Evolutionary conservation across 1,284 basidiomycete species (phyloP), one percentile per base, ranked within the genome.

Genomic region (Trichosporon asahii): DNA sequence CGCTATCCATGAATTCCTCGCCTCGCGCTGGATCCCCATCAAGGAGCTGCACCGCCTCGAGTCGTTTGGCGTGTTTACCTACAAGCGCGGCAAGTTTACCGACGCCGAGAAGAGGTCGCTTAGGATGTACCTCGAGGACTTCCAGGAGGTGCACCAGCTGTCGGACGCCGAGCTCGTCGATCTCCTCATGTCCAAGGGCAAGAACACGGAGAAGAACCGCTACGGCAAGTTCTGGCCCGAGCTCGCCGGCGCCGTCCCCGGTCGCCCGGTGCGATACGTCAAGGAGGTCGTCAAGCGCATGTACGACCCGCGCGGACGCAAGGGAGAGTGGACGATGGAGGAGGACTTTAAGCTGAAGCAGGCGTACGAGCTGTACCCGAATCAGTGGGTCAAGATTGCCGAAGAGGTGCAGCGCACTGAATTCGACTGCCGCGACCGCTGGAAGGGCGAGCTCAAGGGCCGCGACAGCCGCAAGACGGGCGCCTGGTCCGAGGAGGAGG

Each of bases 251-350:
- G 55, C 65, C 12, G 71, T 76, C 1, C 79, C 80, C 6, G 81
- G 81, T n/a, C 72, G 81, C 57, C 81, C 81, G 0, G 76, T 80
- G 25, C 73, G 74, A 29, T 78, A 78, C 61, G 77, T 81, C 44
- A 77, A 78, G 70, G 75, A 77, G 64, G 73, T 73, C 25, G 75
- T 80, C 15, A 74, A 77, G 70, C 67, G 80, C 44, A 75, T 76
- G 68, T 79, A 78, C 68, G 75, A 82, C 72, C 78, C 80, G 25
- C 70, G 74, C 23, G 78, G 74, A 3, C 73, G 75, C 25, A 79
- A 82, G 73, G 81, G 81, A 4, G 49, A 67, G 27, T 82, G 80
- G 80, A 77, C 76, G 0, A 66, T 71, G 14, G 74, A 75, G 18
- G 79, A 82, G 66, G 81, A 82, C 66, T 68, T 57, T n/a, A 73